Evolutionary conservation across 1,139 yeast genomes (phyloP), one percentile per base, ranked within the genome.

Genomic region (Torulaspora globosa): DNA sequence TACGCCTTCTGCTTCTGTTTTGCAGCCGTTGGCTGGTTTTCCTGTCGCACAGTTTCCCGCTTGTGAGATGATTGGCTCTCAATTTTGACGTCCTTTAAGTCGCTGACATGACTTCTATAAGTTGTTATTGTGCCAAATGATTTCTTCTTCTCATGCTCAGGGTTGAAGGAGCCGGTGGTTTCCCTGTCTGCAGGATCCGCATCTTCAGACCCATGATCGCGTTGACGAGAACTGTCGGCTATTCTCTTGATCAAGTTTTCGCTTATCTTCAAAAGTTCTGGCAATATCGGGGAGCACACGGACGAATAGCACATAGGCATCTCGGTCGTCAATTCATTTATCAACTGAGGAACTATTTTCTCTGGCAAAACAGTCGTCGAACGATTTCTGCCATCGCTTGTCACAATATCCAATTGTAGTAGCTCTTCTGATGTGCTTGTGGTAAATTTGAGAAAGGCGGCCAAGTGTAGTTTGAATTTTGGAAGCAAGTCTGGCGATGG

Each of bases 401-500:
- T 50, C 12, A 51, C 14, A 5, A 50, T 29, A 9, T 51, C 40
- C 11, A 56, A 32, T 31, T 51, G 47, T 15, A 54, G 43, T 9
- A 66, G 40, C 19, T 51, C 44, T 9, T 67, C 59, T 37, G 51
- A 45, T 14, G 59, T 60, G 14, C 54, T 60, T 16, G 58, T 60
- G 2, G 57, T 46, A 44, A 74, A 69, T 42, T 64, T 69, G 1
- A 78, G 72, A 23, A 76, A 71, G n/a, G 78, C 57, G 3, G 76
- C 78, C 1, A 75, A 76, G 48, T 69, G 71, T 9, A 77, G 58
- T n/a, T 67, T 62, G 47, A 73, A 62, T 15, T 66, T 58, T 1
- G 60, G 54, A 16, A 82, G 58, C 1, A 70, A 44, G 0, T 62
- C 55, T 16, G 59, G 51, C 15, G 69, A 60, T 2, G 74, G 68